phyloP scores from a whole-genome alignment of 106 monocot genomes.

The Allium cepa region DNA sequence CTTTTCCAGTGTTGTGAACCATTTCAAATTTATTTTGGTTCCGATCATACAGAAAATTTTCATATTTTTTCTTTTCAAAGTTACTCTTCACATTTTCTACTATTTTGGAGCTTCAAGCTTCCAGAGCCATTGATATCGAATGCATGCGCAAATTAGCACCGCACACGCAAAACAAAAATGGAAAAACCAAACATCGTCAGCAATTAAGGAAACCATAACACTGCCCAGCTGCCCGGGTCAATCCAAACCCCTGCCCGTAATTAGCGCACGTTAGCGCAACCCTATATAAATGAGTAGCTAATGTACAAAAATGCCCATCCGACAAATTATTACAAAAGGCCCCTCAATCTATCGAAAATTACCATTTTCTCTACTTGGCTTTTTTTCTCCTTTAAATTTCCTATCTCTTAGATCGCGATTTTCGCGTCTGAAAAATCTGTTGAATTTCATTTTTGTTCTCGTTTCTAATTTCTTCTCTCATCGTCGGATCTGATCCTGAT shows the following conservation, averaged over 20 bases:
- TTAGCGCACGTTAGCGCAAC: conserved; percentile 2
- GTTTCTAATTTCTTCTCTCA: background rate
- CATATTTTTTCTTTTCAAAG: too few relatives aligned
- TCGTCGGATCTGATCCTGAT: conserved; percentile 4
- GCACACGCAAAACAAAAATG: too few relatives aligned
- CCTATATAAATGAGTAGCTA: background rate
- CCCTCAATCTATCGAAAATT: background rate
- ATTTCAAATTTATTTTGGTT: too few relatives aligned
- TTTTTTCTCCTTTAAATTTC: background rate
- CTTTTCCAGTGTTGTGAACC: too few relatives aligned
- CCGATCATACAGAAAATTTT: too few relatives aligned
- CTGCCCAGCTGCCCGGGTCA: background rate
- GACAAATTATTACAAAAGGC: background rate
- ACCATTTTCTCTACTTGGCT: background rate
- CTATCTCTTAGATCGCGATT: conserved; percentile 9
- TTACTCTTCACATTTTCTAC: too few relatives aligned
- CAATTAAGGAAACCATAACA: too few relatives aligned
- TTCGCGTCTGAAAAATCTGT: conserved; percentile 6
- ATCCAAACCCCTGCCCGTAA: background rate
- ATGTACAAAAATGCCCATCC: background rate
- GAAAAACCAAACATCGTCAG: too few relatives aligned
- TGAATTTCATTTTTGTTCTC: background rate
- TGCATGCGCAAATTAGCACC: too few relatives aligned
- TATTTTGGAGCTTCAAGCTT: too few relatives aligned
- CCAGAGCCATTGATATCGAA: too few relatives aligned